A percentile compares a stretch with the other conserved stretches of the same genome.
These are phyloP conservation scores for Fusarium sp. DNA, from an alignment of 2,329 filamentous ascomycete genomes.

Conservation along the genomic window DNA sequence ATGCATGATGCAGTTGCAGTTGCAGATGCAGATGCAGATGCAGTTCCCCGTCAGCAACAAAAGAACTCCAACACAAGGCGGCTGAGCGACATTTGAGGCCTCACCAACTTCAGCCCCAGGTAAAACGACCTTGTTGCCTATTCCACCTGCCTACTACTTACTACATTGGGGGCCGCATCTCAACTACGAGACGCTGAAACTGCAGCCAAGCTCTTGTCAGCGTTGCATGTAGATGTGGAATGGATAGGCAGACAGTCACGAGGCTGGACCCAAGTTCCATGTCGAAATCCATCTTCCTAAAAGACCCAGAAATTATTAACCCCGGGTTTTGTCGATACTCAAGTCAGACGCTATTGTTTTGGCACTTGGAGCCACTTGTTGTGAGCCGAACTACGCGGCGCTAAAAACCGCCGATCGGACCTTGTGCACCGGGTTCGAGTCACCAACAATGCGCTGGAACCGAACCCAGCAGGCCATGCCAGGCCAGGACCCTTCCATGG, in stretches of 20 bases:
- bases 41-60: conserved; percentile 7
- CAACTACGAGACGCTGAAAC: background rate
- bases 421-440: conserved; percentile 6
- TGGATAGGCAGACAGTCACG: background rate
- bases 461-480: background rate
- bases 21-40: background rate
- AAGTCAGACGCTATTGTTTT: conserved; percentile 23
- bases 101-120: conserved; percentile 9
- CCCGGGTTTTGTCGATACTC: conserved; percentile 19
- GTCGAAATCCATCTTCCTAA: background rate
- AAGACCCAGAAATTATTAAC: conserved; percentile 19
- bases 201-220: conserved; percentile 13
- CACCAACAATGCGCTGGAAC: background rate
- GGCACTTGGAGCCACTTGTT: conserved; percentile 3
- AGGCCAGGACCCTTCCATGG: no score
- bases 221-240: conserved; percentile 7
- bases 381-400: conserved; percentile 6
- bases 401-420: conserved; percentile 25
- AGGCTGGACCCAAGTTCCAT: conserved; percentile 3
- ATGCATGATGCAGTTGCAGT: conserved; percentile 10
- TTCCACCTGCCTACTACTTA: conserved; percentile 2
- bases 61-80: background rate
- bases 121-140: background rate
- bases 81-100: conserved; percentile 8
- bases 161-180: background rate